Conservation (phyloP, 108 stramenopile species). For the Conticribra guillardii region DNA sequence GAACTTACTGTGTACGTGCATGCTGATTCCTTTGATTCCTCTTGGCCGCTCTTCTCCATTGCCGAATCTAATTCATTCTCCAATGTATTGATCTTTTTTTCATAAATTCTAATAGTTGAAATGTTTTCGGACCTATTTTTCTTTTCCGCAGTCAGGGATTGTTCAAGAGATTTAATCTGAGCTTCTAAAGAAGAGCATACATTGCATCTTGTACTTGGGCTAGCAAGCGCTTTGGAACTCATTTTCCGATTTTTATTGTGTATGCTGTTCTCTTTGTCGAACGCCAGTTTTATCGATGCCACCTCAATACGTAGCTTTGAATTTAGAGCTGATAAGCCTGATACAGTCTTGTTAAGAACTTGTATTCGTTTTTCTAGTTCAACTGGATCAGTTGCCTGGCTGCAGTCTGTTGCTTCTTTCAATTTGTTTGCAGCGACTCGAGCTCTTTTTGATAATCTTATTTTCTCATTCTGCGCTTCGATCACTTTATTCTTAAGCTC, state of each 20-base stretch:
- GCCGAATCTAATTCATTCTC: slow-evolving; percentile 21
- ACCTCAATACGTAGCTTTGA: slow-evolving; percentile 32
- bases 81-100: slow-evolving; percentile 17
- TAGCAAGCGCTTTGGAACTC: slow-evolving; percentile 2
- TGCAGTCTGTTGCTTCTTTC: slow-evolving; percentile 13
- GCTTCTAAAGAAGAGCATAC: slow-evolving; percentile 19
- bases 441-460: slow-evolving; percentile 19
- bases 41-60: neutral
- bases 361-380: slow-evolving; percentile 26
- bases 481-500: slow-evolving; percentile 22
- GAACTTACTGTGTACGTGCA: too few relatives aligned
- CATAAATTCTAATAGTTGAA: slow-evolving; percentile 10
- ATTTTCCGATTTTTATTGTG: neutral
- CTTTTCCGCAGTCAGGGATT: slow-evolving; percentile 17
- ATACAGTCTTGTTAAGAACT: slow-evolving; percentile 42
- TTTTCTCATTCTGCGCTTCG: slow-evolving; percentile 29
- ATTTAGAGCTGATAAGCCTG: slow-evolving; percentile 38
- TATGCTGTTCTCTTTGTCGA: slow-evolving; percentile 1
- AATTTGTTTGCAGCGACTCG: slow-evolving; percentile 26
- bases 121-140: slow-evolving; percentile 8
- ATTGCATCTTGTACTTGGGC: slow-evolving; percentile 3
- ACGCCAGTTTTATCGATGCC: slow-evolving; percentile 15
- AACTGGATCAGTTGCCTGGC: slow-evolving; percentile 5
- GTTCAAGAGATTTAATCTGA: slow-evolving; percentile 9
- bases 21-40: slow-evolving; percentile 2